These are phyloP conservation scores for Coccomyxa sp. DNA, from an alignment of 139 green algal species.

Conservation along the genomic window DNA sequence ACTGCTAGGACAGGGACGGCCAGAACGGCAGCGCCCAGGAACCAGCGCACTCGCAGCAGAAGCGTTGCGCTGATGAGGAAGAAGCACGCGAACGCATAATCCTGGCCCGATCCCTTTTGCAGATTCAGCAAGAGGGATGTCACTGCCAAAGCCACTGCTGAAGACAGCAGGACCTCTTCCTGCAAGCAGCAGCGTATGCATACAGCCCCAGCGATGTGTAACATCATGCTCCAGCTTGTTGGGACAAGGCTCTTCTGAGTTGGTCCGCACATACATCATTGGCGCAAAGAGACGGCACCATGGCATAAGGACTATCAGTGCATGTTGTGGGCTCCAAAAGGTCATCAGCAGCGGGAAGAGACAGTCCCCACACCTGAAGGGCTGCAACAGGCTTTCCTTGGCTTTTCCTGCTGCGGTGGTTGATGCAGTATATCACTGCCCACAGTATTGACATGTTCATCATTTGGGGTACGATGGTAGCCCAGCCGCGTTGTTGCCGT, in stretches of 20 bases:
- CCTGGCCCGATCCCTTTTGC: slow-evolving; percentile 5
- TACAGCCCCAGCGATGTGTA: too few relatives aligned
- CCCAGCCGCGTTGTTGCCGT: slow-evolving; percentile 34
- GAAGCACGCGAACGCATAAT: slow-evolving; percentile 46
- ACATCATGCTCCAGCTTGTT: too few relatives aligned
- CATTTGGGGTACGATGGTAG: slow-evolving; percentile 47
- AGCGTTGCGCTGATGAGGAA: slow-evolving; percentile 77
- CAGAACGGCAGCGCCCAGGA: slow-evolving; percentile 46
- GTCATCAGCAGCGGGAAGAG: too few relatives aligned
- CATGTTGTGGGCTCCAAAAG: too few relatives aligned
- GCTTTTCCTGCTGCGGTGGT: slow-evolving; percentile 23
- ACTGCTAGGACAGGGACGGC: slow-evolving; percentile 26
- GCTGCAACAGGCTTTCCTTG: not conserved
- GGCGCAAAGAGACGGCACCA: too few relatives aligned
- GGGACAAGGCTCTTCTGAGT: too few relatives aligned
- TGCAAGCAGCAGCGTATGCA: too few relatives aligned
- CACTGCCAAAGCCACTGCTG: slow-evolving; percentile 52
- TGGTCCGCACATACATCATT: too few relatives aligned
- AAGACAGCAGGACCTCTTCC: slow-evolving; percentile 68
- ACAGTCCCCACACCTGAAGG: not conserved
- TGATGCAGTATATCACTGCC: slow-evolving; percentile 46
- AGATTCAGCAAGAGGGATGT: slow-evolving; percentile 58
- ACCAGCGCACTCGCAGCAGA: slow-evolving; percentile 50
- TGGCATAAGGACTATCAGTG: too few relatives aligned
- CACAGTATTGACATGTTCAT: slow-evolving; percentile 64